Base-by-base conservation (phyloP, 2,329 filamentous ascomycete genomes). In the Eutypella sp. region DNA sequence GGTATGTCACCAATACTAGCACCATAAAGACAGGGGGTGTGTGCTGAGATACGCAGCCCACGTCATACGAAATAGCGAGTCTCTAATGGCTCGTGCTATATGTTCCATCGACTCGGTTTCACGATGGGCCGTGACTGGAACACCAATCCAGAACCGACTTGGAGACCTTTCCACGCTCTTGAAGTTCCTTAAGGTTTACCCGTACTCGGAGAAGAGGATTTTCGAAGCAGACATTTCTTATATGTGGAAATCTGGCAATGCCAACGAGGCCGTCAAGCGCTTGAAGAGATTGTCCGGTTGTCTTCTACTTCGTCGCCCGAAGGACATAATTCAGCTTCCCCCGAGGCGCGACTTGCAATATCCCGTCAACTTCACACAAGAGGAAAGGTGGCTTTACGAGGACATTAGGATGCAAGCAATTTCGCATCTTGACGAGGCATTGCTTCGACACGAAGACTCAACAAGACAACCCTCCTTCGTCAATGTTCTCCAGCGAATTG, bases 401-500 rank as follows among this genome's bases (percentile, higher is more conserved):
- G 37, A 48, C 0, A 42, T 65, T 2, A 58, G 58, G 1, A 33
- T 54, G 0, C 49, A 60, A 25, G 53, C 63, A 0, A 62, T 68
- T 1, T 18, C 47, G 0, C 41, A 71, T 0, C 44, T 56, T 1
- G 34, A 52, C 1, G 50, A 53, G 2, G 40, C 49, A 0, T 55
- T 57, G 0, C 37, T 42, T 0, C 38, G 47, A 1, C 47, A 47
- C 5, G n/a, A n/a, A n/a, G n/a, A n/a, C n/a, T n/a, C n/a, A n/a
- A n/a, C n/a, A n/a, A n/a, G n/a, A n/a, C 19, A 53, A 0, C 52
- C 52, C 0, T 48, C 58, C 1, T 73, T 66, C 39, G 57, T 68
- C 9, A 75, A 72, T 37, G 66, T 69, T 1, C 49, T 77, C 1
- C 67, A 73, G 46, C 62, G 66, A 36, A 72, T 78, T 24, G 69